Percentiles rank a stretch among this genome's conserved stretches.
Conservation (phyloP, 192 early-diverging fungal genomes). For the Gryganskiella cystojenkinii region DNA sequence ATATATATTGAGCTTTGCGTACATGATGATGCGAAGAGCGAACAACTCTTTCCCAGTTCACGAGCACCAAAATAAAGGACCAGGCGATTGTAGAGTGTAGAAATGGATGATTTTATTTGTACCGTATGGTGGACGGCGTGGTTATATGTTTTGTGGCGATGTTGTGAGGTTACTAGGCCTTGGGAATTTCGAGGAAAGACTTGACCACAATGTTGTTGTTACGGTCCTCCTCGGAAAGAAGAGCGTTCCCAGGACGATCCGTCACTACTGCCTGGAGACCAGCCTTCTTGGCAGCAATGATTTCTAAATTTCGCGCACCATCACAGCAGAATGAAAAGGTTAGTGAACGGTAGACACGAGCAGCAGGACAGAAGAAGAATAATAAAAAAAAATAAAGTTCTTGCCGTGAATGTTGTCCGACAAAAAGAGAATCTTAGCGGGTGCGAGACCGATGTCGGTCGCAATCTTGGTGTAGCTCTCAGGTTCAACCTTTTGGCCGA, state of each 20-base stretch:
- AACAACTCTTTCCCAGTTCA: too few relatives aligned
- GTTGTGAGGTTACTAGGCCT: slow-evolving; percentile 4
- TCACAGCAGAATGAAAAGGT: too few relatives aligned
- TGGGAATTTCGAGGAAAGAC: slow-evolving; percentile 47
- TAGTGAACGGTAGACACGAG: too few relatives aligned
- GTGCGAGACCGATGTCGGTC: slow-evolving; percentile 65
- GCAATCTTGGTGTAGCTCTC: slow-evolving; percentile 84
- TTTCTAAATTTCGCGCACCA: too few relatives aligned
- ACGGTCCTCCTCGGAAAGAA: slow-evolving; percentile 45
- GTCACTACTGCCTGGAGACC: slow-evolving; percentile 77
- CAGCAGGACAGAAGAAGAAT: slow-evolving; percentile 9
- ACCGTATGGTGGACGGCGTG: too few relatives aligned
- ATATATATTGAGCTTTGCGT: too few relatives aligned
- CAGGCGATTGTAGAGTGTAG: too few relatives aligned
- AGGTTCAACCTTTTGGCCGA: slow-evolving; percentile 81
- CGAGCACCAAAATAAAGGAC: too few relatives aligned
- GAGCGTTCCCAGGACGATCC: slow-evolving; percentile 81
- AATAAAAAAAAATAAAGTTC: background rate
- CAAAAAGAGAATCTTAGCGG: slow-evolving; percentile 80
- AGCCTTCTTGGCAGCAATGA: slow-evolving; percentile 76
- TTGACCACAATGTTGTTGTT: slow-evolving; percentile 29
- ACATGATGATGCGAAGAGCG: too few relatives aligned
- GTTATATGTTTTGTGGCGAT: too few relatives aligned
- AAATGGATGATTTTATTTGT: too few relatives aligned
- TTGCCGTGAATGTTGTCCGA: slow-evolving; percentile 88